Conservation (phyloP, 2,329 filamentous ascomycete species). For the Cladophialophora yegresii region DNA sequence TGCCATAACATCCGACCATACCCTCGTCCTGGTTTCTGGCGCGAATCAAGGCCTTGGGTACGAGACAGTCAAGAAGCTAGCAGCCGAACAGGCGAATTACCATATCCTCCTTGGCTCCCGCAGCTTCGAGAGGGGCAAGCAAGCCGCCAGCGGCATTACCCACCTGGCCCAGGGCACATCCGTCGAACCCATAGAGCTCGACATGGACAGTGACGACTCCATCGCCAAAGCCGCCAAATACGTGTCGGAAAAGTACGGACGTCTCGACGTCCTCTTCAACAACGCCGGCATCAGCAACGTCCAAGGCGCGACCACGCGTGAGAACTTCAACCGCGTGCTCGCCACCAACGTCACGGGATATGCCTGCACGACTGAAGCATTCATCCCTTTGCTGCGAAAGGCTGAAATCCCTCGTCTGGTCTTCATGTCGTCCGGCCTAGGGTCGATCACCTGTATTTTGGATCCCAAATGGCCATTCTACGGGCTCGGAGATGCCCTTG, state of each 20-base stretch:
- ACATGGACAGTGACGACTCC: slow-evolving; percentile 24
- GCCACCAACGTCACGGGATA: slow-evolving; percentile 25
- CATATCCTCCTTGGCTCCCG: slow-evolving; percentile 40
- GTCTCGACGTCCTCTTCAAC: slow-evolving; percentile 35
- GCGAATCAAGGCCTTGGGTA: slow-evolving; percentile 32
- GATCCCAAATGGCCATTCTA: slow-evolving; percentile 17
- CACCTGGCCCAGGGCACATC: slow-evolving; percentile 15
- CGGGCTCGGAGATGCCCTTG: neutral
- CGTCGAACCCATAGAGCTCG: slow-evolving; percentile 24
- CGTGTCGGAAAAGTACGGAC: slow-evolving; percentile 28
- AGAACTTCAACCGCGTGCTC: slow-evolving; percentile 31
- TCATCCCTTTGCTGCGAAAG: slow-evolving; percentile 30
- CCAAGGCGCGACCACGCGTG: slow-evolving; percentile 13
- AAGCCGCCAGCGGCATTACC: slow-evolving; percentile 33
- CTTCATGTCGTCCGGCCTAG: slow-evolving; percentile 32
- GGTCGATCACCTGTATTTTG: slow-evolving; percentile 18
- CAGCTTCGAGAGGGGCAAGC: slow-evolving; percentile 42
- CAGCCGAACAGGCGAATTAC: slow-evolving; percentile 42
- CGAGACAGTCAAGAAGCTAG: slow-evolving; percentile 32
- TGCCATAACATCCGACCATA: slow-evolving; percentile 14
- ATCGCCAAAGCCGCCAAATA: slow-evolving; percentile 28
- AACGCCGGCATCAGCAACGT: slow-evolving; percentile 29
- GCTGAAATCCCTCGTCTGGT: slow-evolving; percentile 24
- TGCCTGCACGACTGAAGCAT: slow-evolving; percentile 27
- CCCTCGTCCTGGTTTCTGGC: slow-evolving; percentile 29